Conservation (phyloP, 2,329 filamentous ascomycete species). For the Sporothrix variecibatus region DNA sequence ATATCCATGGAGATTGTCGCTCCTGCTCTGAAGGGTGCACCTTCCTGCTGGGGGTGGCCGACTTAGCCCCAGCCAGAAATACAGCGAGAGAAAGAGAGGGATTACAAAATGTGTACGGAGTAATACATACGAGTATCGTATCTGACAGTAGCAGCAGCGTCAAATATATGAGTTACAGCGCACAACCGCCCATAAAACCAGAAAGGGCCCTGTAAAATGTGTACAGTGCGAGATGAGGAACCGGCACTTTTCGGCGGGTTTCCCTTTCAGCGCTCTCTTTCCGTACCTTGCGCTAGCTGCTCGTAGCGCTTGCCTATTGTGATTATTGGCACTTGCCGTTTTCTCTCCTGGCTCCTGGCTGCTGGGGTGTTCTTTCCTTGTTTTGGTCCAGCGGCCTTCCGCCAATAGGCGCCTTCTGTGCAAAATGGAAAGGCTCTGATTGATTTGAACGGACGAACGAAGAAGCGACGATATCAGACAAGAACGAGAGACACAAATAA, state of each 20-base stretch:
- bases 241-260: conserved; percentile 11
- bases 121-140: background rate
- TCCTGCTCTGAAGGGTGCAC: conserved; percentile 7
- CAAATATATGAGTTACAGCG: conserved; percentile 6
- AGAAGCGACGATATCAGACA: background rate
- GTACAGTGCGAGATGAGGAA: conserved; percentile 2
- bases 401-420: conserved; percentile 9
- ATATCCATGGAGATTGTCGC: conserved; percentile 19
- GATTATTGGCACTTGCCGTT: conserved; percentile 11
- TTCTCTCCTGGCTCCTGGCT: background rate
- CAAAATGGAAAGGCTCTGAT: background rate
- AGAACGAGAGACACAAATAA: background rate
- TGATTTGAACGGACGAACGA: conserved; percentile 1
- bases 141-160: background rate
- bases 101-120: background rate
- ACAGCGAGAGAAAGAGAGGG: conserved; percentile 17
- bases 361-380: conserved; percentile 4
- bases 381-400: background rate
- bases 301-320: background rate
- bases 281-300: conserved; percentile 19
- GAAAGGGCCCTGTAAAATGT: background rate
- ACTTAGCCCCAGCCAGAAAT: conserved; percentile 13
- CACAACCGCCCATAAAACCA: background rate
- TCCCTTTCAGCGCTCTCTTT: conserved; percentile 14
- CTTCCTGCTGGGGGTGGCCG: background rate